phyloP scores from a whole-genome alignment of 2,329 filamentous ascomycete species.

The Xylaria sp. region DNA sequence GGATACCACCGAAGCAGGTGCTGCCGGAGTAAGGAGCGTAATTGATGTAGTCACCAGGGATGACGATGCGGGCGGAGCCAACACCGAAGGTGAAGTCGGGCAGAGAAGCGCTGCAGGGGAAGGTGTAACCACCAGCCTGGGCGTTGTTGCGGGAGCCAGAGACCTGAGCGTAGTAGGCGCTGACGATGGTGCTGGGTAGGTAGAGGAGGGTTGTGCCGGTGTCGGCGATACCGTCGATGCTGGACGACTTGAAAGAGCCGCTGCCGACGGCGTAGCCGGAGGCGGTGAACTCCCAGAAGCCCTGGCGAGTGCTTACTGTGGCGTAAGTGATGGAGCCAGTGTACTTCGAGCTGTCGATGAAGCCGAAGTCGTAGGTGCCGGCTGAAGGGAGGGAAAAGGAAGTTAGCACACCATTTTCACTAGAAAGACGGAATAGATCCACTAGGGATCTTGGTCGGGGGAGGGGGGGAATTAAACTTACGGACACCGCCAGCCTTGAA shows the following conservation, averaged over 20 bases:
- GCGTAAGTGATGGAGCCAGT: conserved; percentile 48
- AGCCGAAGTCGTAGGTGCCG: conserved; percentile 53
- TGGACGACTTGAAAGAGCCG: conserved; percentile 37
- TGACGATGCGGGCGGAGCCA: conserved; percentile 59
- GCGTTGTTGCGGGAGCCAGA: conserved; percentile 54
- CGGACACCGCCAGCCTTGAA: conserved; percentile 41
- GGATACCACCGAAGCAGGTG: conserved; percentile 74
- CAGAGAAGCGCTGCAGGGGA: conserved; percentile 60
- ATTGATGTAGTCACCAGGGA: conserved; percentile 62
- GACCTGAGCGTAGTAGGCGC: conserved; percentile 64
- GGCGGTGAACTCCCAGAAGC: conserved; percentile 51
- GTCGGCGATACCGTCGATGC: conserved; percentile 63
- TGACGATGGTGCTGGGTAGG: conserved; percentile 59
- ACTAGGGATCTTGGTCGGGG: not conserved
- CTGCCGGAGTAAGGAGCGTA: conserved; percentile 58
- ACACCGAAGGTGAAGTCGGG: conserved; percentile 65
- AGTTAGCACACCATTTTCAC: conserved; percentile 4
- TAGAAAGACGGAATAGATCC: not conserved
- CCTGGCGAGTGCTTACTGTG: conserved; percentile 44
- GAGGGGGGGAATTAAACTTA: conserved; percentile 25
- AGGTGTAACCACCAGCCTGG: conserved; percentile 61
- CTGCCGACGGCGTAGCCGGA: conserved; percentile 47
- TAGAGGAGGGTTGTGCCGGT: conserved; percentile 67
- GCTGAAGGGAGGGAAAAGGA: conserved; percentile 26
- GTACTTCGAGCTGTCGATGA: conserved; percentile 47